phyloP scores from a whole-genome alignment of 129 eudicot genomes.

The Centella asiatica region DNA sequence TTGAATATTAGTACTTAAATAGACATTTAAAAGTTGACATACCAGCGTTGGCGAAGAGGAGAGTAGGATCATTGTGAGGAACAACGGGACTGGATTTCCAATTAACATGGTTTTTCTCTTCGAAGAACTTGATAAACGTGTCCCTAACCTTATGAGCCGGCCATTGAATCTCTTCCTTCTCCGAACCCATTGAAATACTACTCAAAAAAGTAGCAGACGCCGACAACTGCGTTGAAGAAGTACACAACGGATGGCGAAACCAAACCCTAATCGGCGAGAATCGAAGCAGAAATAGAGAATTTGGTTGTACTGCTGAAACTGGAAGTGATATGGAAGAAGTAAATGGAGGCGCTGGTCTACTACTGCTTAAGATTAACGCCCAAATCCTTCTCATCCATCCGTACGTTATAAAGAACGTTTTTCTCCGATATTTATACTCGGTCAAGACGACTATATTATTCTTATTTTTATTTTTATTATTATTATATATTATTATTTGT shows the following conservation, averaged over 20 bases:
- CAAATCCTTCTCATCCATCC: slow-evolving; percentile 3
- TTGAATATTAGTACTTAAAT: too few relatives aligned
- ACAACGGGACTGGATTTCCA: slow-evolving; percentile 98
- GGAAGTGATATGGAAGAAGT: too few relatives aligned
- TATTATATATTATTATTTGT: too few relatives aligned
- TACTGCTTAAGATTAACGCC: slow-evolving; percentile 3
- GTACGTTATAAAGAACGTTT: background rate
- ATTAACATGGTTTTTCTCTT: slow-evolving; percentile 39
- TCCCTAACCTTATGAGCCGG: slow-evolving; percentile 72
- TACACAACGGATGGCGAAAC: background rate
- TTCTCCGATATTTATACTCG: too few relatives aligned
- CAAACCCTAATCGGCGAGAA: background rate
- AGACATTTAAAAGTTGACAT: too few relatives aligned
- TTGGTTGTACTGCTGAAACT: background rate
- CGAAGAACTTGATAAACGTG: slow-evolving; percentile 53
- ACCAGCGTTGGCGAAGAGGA: slow-evolving; percentile 96
- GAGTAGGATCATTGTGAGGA: slow-evolving; percentile 89
- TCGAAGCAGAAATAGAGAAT: background rate
- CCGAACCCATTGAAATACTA: slow-evolving; percentile 40
- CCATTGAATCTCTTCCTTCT: slow-evolving; percentile 52
- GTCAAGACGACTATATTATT: too few relatives aligned
- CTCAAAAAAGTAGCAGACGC: background rate
- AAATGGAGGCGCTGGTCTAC: background rate
- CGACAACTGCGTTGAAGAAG: background rate
- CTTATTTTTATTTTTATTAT: too few relatives aligned